Percentiles rank a stretch among this genome's conserved stretches.
These are phyloP conservation scores for Penicillium glabrum DNA, from an alignment of 2,329 filamentous ascomycete species.

Conservation along the genomic window DNA sequence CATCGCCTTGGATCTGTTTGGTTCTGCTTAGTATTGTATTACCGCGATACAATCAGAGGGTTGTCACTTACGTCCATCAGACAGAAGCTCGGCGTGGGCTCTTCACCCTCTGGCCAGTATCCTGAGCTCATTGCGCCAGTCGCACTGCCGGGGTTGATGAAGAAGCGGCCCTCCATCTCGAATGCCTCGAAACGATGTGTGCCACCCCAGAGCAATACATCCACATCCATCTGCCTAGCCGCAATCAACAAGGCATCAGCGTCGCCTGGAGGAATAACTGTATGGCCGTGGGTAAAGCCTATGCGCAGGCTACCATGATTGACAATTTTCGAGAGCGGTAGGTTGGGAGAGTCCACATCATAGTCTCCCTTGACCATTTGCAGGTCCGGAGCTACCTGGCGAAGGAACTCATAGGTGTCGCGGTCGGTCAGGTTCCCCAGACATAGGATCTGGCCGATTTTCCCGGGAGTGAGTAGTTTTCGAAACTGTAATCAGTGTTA, in stretches of 20 bases:
- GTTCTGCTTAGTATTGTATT: neutral
- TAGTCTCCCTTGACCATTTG: constrained; percentile 71
- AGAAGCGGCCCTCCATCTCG: constrained; percentile 71
- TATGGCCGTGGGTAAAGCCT: constrained; percentile 70
- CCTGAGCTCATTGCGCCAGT: constrained; percentile 65
- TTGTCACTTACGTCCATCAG: constrained; percentile 84
- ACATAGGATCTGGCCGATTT: constrained; percentile 79
- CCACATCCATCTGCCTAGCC: constrained; percentile 69
- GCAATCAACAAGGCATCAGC: constrained; percentile 67
- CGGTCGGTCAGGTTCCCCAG: constrained; percentile 79
- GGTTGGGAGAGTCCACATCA: constrained; percentile 65
- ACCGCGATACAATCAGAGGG: neutral
- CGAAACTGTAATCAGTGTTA: constrained; percentile 62
- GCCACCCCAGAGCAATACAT: constrained; percentile 68
- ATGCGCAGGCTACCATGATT: constrained; percentile 68
- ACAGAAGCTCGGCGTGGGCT: constrained; percentile 87
- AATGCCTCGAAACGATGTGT: constrained; percentile 71
- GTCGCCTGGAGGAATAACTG: constrained; percentile 67
- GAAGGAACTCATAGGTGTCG: constrained; percentile 76
- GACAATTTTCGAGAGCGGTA: constrained; percentile 67
- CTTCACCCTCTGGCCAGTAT: constrained; percentile 61
- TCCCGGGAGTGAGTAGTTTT: constrained; percentile 78
- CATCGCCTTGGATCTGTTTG: constrained; percentile 85
- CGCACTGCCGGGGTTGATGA: constrained; percentile 68
- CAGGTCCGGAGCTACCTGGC: constrained; percentile 69